Evolutionary conservation across 1,284 basidiomycete genomes (phyloP), one percentile per base, ranked within the genome.

Genomic region (Microbotryomycetes sp.): DNA sequence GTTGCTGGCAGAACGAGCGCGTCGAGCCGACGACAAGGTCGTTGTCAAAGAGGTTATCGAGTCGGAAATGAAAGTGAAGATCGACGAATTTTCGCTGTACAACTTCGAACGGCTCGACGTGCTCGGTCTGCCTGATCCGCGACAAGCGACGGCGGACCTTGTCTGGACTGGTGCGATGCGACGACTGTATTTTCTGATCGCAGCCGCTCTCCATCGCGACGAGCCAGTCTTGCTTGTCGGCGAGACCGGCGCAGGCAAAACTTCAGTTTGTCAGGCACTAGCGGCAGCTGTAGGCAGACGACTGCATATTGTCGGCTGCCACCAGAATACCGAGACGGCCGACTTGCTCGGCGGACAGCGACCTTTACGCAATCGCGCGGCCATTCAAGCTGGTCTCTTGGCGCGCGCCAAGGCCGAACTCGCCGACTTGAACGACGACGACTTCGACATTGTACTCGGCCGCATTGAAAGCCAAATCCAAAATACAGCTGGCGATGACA

Each of bases 291-390:
- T 84, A 27, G 77, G 77, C 30, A 84, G 84, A 68, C 77, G 76
- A 45, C 79, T 99, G 18, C 80, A 87, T 68, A 81, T 84, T 6
- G 83, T 99, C 70, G 97, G 91, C 72, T 98, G 94, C 73, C 96
- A 99, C 75, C 93, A 97, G 75, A 98, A 97, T 73, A 98, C 94
- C n/a, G 96, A 99, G 77, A 96, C 94, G 0, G 91, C 94, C 7
- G 96, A 99, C 75, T 79, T 99, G 45, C 89, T 98, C 53, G 96
- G 96, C 45, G 90, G 91, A 31, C 83, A 97, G 71, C 83, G 96
- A 41, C 96, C 96, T 3, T 78, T 94, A n/a, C 85, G 96, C 26
- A 92, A 92, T 76, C 85, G 89, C 41, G 74, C 77, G 3, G 76
- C 76, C 13, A 71, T 77, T n/a, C 76, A 78, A 52, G 70, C 74